Base-by-base conservation (phyloP, 225 moss, liverwort and hornwort genomes). In the Polytrichum commune region DNA sequence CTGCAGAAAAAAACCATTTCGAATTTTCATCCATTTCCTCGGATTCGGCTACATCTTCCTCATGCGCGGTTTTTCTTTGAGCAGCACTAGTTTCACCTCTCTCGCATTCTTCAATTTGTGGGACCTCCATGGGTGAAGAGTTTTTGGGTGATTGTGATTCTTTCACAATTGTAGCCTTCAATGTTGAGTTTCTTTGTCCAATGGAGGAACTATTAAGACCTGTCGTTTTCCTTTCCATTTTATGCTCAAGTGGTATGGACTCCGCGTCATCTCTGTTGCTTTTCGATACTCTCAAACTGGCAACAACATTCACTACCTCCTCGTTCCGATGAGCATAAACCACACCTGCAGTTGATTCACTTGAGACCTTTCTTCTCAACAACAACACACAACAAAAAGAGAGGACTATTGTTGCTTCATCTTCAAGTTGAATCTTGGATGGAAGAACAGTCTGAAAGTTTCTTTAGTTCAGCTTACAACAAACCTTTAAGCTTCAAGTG, bases 291-390 rank as follows among this genome's bases (percentile, higher is more conserved):
- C 7, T 5, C 10, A 72, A 0, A 63, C 75, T 58, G 77, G 75
- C 76, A 32, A 79, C 76, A 26, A 86, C 55, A 75, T 90, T 93
- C 55, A 97, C 94, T 28, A 97, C 91, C 80, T 97, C 85, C 75
- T 97, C 97, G 74, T 97, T 97, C 60, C 97, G 92, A 86, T 97
- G 97, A 5, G 90, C 83, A 69, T 97, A 97, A 13, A 91, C 63
- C 20, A 97, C 84, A 82, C 96, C 96, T 97, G 90, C 22, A 74
- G 2, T 20, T 20, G 58, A 58, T n/a, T 46, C 46, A 46, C 46
- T 46, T 46, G 13, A 27, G 64, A 27, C 30, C 8, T 65, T 19
- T 3, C 28, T 30, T 30, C 30, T 65, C 26, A 30, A 65, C 22
- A 30, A 64, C 57, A 35, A 35, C 46, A 46, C 46, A 46, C 13